Percentiles rank a stretch among this genome's conserved stretches.
Conservation (phyloP, 306 rosid species). For the Cucumis sativus region DNA sequence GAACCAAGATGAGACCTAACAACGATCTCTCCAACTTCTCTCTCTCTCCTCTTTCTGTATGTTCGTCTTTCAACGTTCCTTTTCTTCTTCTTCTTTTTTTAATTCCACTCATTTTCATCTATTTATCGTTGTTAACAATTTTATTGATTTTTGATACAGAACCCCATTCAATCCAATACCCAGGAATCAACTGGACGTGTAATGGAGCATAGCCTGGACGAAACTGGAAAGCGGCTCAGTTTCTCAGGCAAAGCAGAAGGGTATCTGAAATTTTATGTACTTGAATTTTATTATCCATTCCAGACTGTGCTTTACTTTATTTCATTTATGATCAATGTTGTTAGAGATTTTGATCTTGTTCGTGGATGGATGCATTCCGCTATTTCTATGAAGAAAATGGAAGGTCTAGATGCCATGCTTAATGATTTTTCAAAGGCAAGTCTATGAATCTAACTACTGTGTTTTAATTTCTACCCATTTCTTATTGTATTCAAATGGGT, state of each 20-base stretch:
- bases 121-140: neutral
- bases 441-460: neutral
- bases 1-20: conserved; percentile 79
- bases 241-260: conserved; percentile 32
- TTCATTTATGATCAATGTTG: neutral
- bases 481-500: neutral
- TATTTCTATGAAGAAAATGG: conserved; percentile 59
- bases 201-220: conserved; percentile 7
- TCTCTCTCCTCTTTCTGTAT: conserved; percentile 55
- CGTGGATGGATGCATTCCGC: conserved; percentile 68
- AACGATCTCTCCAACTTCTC: conserved; percentile 31
- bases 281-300: neutral
- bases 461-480: neutral
- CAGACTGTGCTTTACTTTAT: neutral
- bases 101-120: neutral
- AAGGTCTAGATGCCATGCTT: conserved; percentile 57
- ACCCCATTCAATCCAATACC: conserved; percentile 29
- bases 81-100: neutral
- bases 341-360: conserved; percentile 52
- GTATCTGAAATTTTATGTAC: conserved; percentile 14
- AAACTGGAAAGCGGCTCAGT: conserved; percentile 16
- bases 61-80: neutral
- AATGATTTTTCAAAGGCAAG: conserved; percentile 59
- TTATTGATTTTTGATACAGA: conserved; percentile 18
- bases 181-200: conserved; percentile 17